Percentiles rank a stretch among this genome's conserved stretches.
These are phyloP conservation scores for Penicillium ochrochloron DNA, from an alignment of 495 filamentous ascomycete species.

Conservation along the genomic window DNA sequence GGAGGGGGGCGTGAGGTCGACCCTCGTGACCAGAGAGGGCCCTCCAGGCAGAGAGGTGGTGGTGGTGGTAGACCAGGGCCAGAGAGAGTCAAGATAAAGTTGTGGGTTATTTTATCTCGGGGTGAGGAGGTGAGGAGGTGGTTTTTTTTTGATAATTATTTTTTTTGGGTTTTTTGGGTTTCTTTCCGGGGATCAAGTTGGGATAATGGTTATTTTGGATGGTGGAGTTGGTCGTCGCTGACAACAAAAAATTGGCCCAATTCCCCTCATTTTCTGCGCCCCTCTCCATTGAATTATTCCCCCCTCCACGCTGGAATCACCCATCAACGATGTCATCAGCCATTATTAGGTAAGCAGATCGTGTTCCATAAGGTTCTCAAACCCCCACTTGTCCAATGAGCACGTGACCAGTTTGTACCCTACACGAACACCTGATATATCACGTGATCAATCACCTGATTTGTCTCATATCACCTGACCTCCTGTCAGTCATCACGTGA, in stretches of 20 bases:
- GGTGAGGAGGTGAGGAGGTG: neutral
- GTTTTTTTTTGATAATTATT: neutral
- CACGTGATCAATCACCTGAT: constrained; percentile 18
- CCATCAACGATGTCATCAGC: constrained; percentile 8
- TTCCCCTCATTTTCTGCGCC: constrained; percentile 10
- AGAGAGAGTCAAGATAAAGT: constrained; percentile 9
- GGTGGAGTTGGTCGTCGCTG: constrained; percentile 6
- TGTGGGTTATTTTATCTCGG: neutral
- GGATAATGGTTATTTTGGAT: neutral
- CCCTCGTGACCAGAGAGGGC: constrained; percentile 8
- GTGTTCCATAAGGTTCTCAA: neutral
- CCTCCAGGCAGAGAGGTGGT: constrained; percentile 2
- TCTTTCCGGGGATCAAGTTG: neutral
- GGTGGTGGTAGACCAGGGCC: neutral
- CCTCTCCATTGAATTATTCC: neutral
- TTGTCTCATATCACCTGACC: constrained; percentile 6
- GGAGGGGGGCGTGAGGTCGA: neutral
- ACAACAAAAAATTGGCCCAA: neutral
- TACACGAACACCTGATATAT: neutral
- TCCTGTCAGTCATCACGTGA: neutral
- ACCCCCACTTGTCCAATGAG: too few relatives aligned
- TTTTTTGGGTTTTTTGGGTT: neutral
- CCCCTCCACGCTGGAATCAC: neutral
- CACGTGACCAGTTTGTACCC: constrained; percentile 22
- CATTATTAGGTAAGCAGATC: constrained; percentile 6